phyloP scores from a whole-genome alignment of 352 stramenopile species.

The Phytopythium oedochilum region DNA sequence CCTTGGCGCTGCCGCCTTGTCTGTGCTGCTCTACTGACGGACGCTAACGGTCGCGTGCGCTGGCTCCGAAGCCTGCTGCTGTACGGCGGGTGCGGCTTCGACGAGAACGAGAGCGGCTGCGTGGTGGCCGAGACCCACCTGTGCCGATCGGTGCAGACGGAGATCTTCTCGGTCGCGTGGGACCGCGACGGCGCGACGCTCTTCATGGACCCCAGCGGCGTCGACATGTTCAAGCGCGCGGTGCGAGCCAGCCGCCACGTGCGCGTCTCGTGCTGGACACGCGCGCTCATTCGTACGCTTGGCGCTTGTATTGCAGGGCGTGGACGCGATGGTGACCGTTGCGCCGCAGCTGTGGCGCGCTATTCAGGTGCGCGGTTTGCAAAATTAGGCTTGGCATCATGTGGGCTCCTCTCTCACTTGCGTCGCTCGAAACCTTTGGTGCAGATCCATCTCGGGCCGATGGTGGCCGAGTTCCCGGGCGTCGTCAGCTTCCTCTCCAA shows the following conservation, averaged over 20 bases:
- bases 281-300: background rate
- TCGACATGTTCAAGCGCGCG: slow-evolving; percentile 76
- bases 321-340: slow-evolving; percentile 59
- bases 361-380: slow-evolving; percentile 43
- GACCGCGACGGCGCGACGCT: slow-evolving; percentile 73
- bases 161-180: slow-evolving; percentile 83
- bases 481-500: slow-evolving; percentile 85
- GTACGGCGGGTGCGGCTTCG: slow-evolving; percentile 78
- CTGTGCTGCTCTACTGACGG: background rate
- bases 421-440: slow-evolving; percentile 1
- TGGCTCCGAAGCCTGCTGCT: slow-evolving; percentile 48
- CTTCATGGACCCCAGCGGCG: slow-evolving; percentile 80
- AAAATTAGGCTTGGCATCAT: no score
- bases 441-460: slow-evolving; percentile 81
- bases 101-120: slow-evolving; percentile 61
- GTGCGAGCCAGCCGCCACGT: slow-evolving; percentile 21
- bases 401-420: background rate
- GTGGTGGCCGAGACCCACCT: slow-evolving; percentile 39
- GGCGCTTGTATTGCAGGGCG: slow-evolving; percentile 26
- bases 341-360: slow-evolving; percentile 74
- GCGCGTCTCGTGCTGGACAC: background rate
- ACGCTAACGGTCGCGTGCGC: background rate
- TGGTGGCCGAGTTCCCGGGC: slow-evolving; percentile 83
- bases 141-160: slow-evolving; percentile 70
- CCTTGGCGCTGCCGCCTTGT: background rate